Conservation (phyloP, 768 basidiomycete genomes). For the Cystobasidium tubakii region DNA sequence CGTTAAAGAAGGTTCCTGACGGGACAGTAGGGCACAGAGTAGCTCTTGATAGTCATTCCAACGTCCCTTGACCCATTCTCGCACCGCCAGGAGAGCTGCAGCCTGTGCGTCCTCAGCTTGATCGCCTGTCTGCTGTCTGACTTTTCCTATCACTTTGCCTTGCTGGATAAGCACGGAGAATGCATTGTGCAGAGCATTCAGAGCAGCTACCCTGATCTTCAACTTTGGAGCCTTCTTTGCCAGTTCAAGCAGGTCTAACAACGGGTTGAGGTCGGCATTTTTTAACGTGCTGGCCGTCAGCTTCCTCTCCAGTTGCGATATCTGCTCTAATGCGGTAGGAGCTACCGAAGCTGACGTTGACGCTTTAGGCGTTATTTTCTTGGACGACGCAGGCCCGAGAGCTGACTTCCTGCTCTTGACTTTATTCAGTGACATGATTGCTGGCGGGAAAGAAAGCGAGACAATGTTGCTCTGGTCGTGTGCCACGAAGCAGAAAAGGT, state of each 20-base stretch:
- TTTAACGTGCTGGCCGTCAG: conserved; percentile 48
- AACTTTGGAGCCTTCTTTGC: conserved; percentile 55
- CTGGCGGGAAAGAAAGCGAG: neutral
- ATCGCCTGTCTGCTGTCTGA: conserved; percentile 43
- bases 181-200: conserved; percentile 75
- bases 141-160: conserved; percentile 55
- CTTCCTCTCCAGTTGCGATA: conserved; percentile 17
- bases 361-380: conserved; percentile 38
- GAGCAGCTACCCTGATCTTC: conserved; percentile 62
- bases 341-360: conserved; percentile 56
- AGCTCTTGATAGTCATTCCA: conserved; percentile 66
- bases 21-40: conserved; percentile 65
- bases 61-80: conserved; percentile 70
- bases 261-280: conserved; percentile 64
- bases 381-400: conserved; percentile 1
- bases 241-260: conserved; percentile 68
- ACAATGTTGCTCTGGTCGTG: too few species aligned
- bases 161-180: conserved; percentile 63
- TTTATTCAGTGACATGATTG: neutral
- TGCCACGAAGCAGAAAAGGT: too few species aligned
- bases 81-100: conserved; percentile 56
- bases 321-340: neutral
- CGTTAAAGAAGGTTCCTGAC: conserved; percentile 60
- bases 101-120: conserved; percentile 50
- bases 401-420: neutral